phyloP scores from a whole-genome alignment of 306 rosid species.

The Casuarina cunninghamiana region DNA sequence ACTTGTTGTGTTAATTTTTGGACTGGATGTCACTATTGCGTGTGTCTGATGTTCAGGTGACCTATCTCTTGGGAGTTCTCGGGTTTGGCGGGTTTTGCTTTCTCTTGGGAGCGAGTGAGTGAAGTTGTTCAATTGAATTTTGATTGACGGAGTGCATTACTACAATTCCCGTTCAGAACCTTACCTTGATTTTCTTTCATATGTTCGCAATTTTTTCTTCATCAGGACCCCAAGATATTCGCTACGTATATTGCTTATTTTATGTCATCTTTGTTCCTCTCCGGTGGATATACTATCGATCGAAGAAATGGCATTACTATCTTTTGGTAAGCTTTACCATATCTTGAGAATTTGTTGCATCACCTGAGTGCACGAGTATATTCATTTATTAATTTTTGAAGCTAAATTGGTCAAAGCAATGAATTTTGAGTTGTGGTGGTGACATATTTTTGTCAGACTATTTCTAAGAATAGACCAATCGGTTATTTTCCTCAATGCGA shows the following conservation, averaged over 20 bases:
- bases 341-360: background rate
- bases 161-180: background rate
- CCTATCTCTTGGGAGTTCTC: conserved; percentile 77
- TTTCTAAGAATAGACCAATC: background rate
- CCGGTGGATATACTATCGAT: conserved; percentile 93
- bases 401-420: background rate
- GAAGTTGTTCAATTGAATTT: background rate
- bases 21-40: background rate
- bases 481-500: background rate
- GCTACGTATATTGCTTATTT: conserved; percentile 80
- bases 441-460: background rate
- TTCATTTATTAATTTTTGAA: conserved; percentile 9
- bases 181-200: conserved; percentile 11
- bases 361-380: background rate
- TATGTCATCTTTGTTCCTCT: conserved; percentile 86
- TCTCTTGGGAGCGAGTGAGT: conserved; percentile 91
- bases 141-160: conserved; percentile 15
- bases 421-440: background rate
- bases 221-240: conserved; percentile 88
- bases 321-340: conserved; percentile 64
- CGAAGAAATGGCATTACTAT: conserved; percentile 96
- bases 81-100: conserved; percentile 89
- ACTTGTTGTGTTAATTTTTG: background rate
- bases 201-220: background rate
- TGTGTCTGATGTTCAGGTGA: conserved; percentile 48